A percentile compares a stretch with the other conserved stretches of the same genome.
Evolutionary conservation across 2,329 filamentous ascomycete genomes (phyloP).

Genomic region (Diaporthe sp.): DNA sequence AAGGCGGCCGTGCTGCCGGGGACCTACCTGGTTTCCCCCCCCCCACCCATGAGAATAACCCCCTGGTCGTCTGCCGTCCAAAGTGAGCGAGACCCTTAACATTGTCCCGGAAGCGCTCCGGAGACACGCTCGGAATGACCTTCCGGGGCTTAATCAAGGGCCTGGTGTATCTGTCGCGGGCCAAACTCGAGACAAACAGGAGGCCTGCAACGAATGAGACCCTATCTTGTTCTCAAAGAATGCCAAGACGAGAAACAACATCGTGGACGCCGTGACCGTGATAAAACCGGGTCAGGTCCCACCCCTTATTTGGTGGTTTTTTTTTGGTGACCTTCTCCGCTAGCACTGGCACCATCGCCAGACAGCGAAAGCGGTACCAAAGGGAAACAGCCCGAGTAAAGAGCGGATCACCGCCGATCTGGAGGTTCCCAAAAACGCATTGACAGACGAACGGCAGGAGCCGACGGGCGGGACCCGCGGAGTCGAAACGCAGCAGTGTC

Average conservation of each 20-base stretch:
- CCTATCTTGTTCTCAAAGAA: neutral
- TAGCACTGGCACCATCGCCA: neutral
- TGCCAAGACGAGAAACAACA: constrained; percentile 3
- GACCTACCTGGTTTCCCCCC: too few relatives aligned
- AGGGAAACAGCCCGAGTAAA: constrained; percentile 1
- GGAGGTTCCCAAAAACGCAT: constrained; percentile 1
- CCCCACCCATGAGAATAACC: too few relatives aligned
- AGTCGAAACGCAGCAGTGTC: neutral
- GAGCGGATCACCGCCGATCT: constrained; percentile 4
- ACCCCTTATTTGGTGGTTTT: constrained; percentile 1
- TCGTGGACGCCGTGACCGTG: neutral
- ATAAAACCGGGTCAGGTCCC: constrained; percentile 11
- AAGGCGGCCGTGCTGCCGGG: neutral
- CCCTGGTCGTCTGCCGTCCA: neutral
- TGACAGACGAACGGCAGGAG: constrained; percentile 3
- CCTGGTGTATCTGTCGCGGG: neutral
- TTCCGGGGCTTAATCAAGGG: neutral
- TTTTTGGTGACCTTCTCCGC: neutral
- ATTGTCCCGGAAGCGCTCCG: neutral
- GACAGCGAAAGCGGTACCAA: neutral
- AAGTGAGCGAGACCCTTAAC: neutral
- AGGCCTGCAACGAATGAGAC: neutral
- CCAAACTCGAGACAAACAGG: neutral
- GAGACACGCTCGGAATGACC: neutral
- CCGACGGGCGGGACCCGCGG: constrained; percentile 21